Conservation (phyloP, 305 asterid species). For the Fraxinus angustifolia region DNA sequence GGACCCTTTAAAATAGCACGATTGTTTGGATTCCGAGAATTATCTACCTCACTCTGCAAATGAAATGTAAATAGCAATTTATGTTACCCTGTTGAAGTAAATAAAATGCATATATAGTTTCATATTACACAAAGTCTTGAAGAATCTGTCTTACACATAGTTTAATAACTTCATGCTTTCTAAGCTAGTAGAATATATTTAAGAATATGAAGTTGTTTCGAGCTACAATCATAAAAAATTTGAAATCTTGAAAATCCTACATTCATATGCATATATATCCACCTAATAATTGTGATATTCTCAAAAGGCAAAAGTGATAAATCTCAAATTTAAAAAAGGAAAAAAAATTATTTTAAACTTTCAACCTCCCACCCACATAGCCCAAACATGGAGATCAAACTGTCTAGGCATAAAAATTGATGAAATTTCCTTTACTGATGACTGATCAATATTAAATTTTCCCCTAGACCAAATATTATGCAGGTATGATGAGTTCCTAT, state of each 20-base stretch:
- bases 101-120: constrained; percentile 11
- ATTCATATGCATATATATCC: background rate
- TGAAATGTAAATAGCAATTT: constrained; percentile 14
- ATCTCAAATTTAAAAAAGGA: background rate
- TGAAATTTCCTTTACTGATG: background rate
- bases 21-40: constrained; percentile 42
- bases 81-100: background rate
- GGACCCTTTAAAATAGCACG: constrained; percentile 35
- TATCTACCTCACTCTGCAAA: constrained; percentile 69
- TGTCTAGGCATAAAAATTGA: background rate
- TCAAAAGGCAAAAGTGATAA: background rate
- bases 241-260: background rate
- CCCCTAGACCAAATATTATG: background rate
- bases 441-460: background rate
- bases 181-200: background rate
- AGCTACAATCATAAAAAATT: background rate
- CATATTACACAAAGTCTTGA: background rate
- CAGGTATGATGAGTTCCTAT: background rate
- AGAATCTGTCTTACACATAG: background rate
- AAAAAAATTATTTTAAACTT: background rate
- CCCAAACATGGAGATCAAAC: background rate
- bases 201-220: background rate
- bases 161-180: background rate
- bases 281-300: background rate
- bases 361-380: background rate